phyloP scores from a whole-genome alignment of 73 alveolate species.

The Symbiodinium natans region DNA sequence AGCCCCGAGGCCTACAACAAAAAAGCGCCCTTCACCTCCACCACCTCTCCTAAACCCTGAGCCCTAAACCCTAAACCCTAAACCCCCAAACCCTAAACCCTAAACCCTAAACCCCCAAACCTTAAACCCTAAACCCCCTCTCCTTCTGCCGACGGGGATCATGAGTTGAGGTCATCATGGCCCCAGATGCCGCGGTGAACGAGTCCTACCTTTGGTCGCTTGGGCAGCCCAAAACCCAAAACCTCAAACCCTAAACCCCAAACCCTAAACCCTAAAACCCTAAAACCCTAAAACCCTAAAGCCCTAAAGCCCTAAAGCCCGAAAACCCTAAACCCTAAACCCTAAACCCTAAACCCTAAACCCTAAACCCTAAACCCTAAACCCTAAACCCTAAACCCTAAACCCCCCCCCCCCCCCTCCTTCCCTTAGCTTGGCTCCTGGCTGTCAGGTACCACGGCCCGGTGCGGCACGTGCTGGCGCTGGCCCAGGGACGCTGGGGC shows the following conservation, averaged over 20 bases:
- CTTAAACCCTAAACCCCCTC: too few species aligned
- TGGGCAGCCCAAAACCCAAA: background rate
- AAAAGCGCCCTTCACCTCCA: too few species aligned
- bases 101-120: too few species aligned
- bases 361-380: background rate
- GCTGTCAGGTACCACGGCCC: background rate
- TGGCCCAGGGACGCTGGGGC: background rate
- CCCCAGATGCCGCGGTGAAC: slow-evolving; percentile 1
- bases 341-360: background rate
- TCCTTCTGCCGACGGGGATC: too few species aligned
- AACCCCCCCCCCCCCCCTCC: too few species aligned
- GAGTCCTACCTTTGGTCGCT: slow-evolving; percentile 56
- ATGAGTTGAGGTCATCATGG: slow-evolving; percentile 7
- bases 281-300: background rate
- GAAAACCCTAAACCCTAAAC: background rate
- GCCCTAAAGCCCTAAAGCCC: background rate
- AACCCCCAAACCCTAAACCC: background rate
- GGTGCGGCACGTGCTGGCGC: background rate
- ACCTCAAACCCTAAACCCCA: background rate
- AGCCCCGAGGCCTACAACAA: too few species aligned
- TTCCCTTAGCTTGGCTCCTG: too few species aligned
- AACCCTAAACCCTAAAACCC: background rate
- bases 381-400: too few species aligned
- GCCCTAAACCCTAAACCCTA: background rate
- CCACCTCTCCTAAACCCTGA: background rate